A percentile compares a stretch with the other conserved stretches of the same genome.
Conservation (phyloP, 2,329 filamentous ascomycete genomes). For the Aurifilum marmelostoma region DNA sequence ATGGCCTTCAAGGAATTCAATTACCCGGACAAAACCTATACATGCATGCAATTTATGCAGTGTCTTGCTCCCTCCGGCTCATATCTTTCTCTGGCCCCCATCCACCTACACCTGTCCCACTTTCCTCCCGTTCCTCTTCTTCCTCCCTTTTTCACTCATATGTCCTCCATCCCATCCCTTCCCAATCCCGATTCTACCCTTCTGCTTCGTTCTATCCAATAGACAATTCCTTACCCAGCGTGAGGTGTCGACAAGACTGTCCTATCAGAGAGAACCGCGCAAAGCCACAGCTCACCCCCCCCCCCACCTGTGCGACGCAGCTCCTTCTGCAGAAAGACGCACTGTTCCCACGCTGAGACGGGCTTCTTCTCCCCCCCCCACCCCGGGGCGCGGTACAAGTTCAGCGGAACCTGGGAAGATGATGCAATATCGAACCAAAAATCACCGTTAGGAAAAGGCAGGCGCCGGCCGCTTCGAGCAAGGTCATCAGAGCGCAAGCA, state of each 20-base stretch:
- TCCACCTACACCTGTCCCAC: neutral
- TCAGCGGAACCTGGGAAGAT: neutral
- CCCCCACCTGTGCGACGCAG: constrained; percentile 17
- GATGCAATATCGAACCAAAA: neutral
- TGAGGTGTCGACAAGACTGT: neutral
- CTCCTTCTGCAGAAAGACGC: constrained; percentile 10
- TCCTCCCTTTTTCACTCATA: neutral
- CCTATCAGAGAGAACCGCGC: neutral
- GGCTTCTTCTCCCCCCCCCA: neutral
- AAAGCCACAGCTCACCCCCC: too few species aligned
- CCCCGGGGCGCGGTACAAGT: neutral
- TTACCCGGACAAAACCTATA: neutral
- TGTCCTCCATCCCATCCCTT: neutral
- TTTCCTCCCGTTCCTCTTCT: neutral
- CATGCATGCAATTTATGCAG: neutral
- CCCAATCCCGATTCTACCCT: neutral
- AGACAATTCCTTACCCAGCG: neutral
- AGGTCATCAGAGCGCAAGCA: neutral
- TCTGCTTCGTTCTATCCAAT: too few species aligned
- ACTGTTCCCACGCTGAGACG: neutral
- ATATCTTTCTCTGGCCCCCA: neutral
- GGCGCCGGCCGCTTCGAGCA: neutral
- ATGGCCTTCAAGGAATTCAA: neutral
- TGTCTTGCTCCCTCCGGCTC: constrained; percentile 6
- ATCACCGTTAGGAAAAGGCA: neutral